phyloP scores from a whole-genome alignment of 139 green algal species.

The Chlamydomonas sp. region DNA sequence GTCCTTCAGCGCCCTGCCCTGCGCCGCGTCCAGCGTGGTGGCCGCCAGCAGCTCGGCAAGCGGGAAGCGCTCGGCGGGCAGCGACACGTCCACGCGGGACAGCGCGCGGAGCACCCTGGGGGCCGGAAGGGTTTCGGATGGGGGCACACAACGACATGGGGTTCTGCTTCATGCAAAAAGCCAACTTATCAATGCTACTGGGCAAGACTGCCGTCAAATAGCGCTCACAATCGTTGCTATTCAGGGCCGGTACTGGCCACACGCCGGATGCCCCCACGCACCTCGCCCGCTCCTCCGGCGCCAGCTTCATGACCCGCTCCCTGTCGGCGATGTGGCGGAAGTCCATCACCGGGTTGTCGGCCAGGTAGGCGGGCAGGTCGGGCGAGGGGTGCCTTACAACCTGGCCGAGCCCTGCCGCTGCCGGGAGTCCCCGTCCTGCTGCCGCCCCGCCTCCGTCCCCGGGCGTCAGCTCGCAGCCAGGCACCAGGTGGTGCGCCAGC shows the following conservation, averaged over 20 bases:
- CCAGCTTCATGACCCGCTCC: not conserved
- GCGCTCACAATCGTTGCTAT: too few species aligned
- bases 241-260: not conserved
- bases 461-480: not conserved
- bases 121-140: not conserved
- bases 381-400: not conserved
- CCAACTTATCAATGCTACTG: not conserved
- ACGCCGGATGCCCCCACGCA: not conserved
- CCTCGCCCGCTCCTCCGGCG: not conserved
- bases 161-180: not conserved
- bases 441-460: not conserved
- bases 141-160: not conserved
- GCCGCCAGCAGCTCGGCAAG: constrained; percentile 23
- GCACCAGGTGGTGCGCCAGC: constrained; percentile 35
- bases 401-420: not conserved
- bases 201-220: not conserved
- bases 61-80: not conserved
- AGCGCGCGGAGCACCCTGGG: not conserved
- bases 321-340: constrained; percentile 7
- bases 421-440: not conserved
- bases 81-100: not conserved
- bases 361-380: constrained; percentile 28
- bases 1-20: constrained; percentile 58
- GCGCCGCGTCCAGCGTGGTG: constrained; percentile 49
- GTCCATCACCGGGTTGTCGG: not conserved